Evolutionary conservation across 2,329 filamentous ascomycete genomes (phyloP).

Genomic region (Chrysoporthe puriensis): DNA sequence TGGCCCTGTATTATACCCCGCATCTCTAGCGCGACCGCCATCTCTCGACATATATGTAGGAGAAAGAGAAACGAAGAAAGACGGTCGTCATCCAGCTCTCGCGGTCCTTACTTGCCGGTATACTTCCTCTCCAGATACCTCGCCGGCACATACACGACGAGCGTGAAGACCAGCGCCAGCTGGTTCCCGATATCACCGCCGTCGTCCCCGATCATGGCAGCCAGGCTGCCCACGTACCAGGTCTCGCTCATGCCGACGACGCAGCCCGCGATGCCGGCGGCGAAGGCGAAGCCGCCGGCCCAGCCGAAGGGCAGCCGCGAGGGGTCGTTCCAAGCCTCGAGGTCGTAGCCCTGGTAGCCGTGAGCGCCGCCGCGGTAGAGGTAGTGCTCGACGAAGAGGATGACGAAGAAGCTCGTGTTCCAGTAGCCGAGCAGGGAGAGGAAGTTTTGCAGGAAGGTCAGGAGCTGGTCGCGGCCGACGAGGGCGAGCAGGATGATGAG

Average conservation of each 20-base stretch:
- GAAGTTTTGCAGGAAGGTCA: slow-evolving; percentile 50
- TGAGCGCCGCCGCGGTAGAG: slow-evolving; percentile 45
- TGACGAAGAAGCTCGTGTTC: slow-evolving; percentile 52
- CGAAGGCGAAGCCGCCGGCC: slow-evolving; percentile 48
- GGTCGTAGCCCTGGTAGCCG: slow-evolving; percentile 48
- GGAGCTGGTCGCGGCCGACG: slow-evolving; percentile 47
- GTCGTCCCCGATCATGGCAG: slow-evolving; percentile 45
- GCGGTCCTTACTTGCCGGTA: slow-evolving; percentile 41
- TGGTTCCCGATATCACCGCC: slow-evolving; percentile 57
- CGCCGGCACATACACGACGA: slow-evolving; percentile 50
- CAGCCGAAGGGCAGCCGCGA: slow-evolving; percentile 47
- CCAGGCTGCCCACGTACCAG: slow-evolving; percentile 55
- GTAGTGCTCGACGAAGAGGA: slow-evolving; percentile 53
- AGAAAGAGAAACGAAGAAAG: background rate
- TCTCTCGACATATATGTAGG: background rate
- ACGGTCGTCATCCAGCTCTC: too few relatives aligned
- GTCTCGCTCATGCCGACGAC: slow-evolving; percentile 63
- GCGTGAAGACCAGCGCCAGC: slow-evolving; percentile 54
- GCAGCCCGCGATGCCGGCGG: slow-evolving; percentile 50
- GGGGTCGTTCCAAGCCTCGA: slow-evolving; percentile 53
- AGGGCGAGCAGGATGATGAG: slow-evolving; percentile 50
- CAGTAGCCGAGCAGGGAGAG: slow-evolving; percentile 54
- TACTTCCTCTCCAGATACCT: slow-evolving; percentile 53
- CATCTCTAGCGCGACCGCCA: background rate
- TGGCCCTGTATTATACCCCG: background rate